Evolutionary conservation across 768 basidiomycete genomes (phyloP), one percentile per base, ranked within the genome.

Genomic region (Pisolithus orientalis): DNA sequence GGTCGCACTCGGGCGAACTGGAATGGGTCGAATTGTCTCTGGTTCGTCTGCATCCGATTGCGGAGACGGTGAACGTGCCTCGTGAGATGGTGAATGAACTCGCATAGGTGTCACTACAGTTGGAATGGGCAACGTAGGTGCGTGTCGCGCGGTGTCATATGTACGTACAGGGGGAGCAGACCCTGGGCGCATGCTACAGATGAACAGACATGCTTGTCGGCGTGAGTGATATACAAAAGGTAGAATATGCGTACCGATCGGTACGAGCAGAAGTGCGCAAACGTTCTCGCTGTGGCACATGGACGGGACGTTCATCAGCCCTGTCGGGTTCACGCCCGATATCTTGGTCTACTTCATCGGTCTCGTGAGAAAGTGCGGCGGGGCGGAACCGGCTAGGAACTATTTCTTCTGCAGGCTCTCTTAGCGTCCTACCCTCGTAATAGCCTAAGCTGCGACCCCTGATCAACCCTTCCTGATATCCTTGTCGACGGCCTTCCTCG

Each of bases 401-500:
- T 17, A 46, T 42, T 14, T 42, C 50, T 29, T 44, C 21, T 44
- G 57, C 11, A 3, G 11, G 28, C n/a, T 45, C 40, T 44, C 59
- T 38, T 29, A 53, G 50, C 34, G 39, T 34, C 43, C 56, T 64
- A 62, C 66, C 64, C 64, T 67, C 56, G 46, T 67, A 60, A 51
- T 56, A 61, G 7, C 62, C 60, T 42, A 68, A 55, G 53, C 59
- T 60, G 52, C 66, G 68, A 44, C 66, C 66, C 37, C 58, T 64
- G 7, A 65, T 63, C 13, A 76, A 39, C 3, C 77, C 77, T 44
- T 79, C 73, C 24, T 59, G 58, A 51, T 72, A 78, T 13, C 77
- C 76, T 49, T 65, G 50, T 51, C 54, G 63, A 16, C 70, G 63
- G 1, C 77, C 77, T 46, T 78, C 76, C 54, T 76, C 76, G 13